Conservation (phyloP, 768 basidiomycete species). For the Paxillus ammoniavirescens region DNA sequence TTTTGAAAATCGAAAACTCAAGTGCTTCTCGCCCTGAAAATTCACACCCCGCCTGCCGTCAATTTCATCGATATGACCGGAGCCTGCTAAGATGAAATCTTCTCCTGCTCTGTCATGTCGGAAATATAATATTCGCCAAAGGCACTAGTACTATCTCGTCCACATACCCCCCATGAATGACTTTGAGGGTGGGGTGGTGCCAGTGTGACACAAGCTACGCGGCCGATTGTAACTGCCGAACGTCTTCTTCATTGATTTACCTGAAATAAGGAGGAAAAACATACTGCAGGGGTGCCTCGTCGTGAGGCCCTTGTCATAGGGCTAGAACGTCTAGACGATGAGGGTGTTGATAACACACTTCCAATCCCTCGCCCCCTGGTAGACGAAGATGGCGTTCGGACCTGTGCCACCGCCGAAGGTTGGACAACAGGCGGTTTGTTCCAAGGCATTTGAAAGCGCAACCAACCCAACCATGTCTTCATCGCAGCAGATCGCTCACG, state of each 20-base stretch:
- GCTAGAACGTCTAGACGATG: constrained; percentile 32
- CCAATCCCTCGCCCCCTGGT: constrained; percentile 24
- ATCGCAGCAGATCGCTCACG: constrained; percentile 42
- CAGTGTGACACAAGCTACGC: constrained; percentile 8
- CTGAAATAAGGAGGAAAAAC: constrained; percentile 16
- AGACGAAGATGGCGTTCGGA: constrained; percentile 23
- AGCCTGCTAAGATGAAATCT: neutral
- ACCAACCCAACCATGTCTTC: constrained; percentile 31
- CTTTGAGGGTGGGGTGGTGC: neutral
- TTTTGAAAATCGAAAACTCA: constrained; percentile 34
- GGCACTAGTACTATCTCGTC: neutral
- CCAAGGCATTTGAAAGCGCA: constrained; percentile 30
- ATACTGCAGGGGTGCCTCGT: constrained; percentile 24
- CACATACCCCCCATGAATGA: neutral
- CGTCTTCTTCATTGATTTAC: constrained; percentile 26
- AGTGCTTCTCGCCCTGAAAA: constrained; percentile 27
- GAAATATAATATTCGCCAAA: neutral
- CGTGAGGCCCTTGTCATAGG: constrained; percentile 31
- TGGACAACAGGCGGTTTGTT: constrained; percentile 13
- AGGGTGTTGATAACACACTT: constrained; percentile 29
- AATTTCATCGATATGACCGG: constrained; percentile 6
- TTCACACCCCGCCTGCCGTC: constrained; percentile 20
- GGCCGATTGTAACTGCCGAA: constrained; percentile 15
- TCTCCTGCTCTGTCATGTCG: neutral
- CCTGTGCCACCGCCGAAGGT: constrained; percentile 15